Evolutionary conservation across 306 rosid genomes (phyloP), one percentile per base, ranked within the genome.

Genomic region (Quercus berberidifolia): DNA sequence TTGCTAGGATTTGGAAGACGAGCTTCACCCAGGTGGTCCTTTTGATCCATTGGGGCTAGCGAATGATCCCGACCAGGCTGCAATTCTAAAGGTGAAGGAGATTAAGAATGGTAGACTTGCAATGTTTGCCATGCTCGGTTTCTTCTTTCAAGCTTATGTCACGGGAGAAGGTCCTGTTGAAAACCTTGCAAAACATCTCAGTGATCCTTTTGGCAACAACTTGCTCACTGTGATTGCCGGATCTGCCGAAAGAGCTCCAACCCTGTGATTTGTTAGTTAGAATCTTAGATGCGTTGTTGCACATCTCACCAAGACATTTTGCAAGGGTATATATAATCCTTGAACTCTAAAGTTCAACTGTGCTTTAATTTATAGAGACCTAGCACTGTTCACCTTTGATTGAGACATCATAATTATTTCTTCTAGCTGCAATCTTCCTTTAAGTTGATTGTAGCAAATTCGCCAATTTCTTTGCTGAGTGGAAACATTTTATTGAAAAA

Each of bases 91-190:
- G 87, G 99, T 96, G 87, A 96, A 96, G 90, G 99, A 93, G 84
- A 91, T 96, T 0, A 96, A 96, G 97, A 96, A 96, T 78, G 99
- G 99, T 0, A 90, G 98, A 82, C 92, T 96, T 38, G 98, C 99
- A 3, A 91, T 96, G 99, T 96, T 96, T 83, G 79, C 99, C 23
- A 96, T 96, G 99, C 94, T 96, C 15, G 99, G 98, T 69, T 96
- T 96, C 92, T 96, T 8, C 86, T 9, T 96, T 19, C 99, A 96
- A 88, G 98, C 99, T 25, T 96, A 93, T 54, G 93, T 96, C 7
- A 96, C 99, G 1, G 99, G 99, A 49, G 99, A 96, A 83, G 99
- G 99, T 31, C 99, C 98, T 0, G 99, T 96, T 14, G 99, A 96
- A 85, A 96, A 96, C 83, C 90, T 96, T 60, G 87, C 99, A 3